Base-by-base conservation (phyloP, 805 yeast genomes). In the Ogataea nonfermentans region DNA sequence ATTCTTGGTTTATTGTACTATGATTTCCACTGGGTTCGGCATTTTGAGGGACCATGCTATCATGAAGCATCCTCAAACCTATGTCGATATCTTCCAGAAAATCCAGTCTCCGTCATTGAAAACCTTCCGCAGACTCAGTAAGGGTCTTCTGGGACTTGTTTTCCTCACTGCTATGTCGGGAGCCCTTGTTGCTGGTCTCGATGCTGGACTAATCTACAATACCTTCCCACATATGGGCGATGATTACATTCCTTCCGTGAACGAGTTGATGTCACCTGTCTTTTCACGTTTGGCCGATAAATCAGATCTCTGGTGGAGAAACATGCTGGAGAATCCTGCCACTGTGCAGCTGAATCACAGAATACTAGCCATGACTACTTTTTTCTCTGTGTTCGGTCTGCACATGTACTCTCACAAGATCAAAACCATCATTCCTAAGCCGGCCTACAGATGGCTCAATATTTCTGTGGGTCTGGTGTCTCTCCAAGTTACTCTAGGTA, bases 151-250 rank as follows among this genome's bases (percentile, higher is more conserved):
- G 22, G 79, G 70, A 2, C 65, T 91, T 37, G 83, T 91, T 1
- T 91, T 89, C 53, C 43, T 83, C 28, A 93, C 99, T 13, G 96
- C 97, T 12, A 84, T 93, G 95, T 78, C 95, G 9, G 99, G 99
- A 46, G 97, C 96, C 11, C 79, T 93, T 73, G 99, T 93, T 31
- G 99, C 99, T 11, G 99, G 99, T 7, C 71, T 93, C 40, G 99
- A 93, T 65, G 99, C 99, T 3, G 99, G 99, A 35, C 70, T 90
- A 63, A 89, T 93, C 50, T 93, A 93, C 65, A 93, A 93, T 63
- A 83, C 95, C 4, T 93, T 89, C 75, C 99, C 99, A 23, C 85
- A 82, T 54, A 93, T 93, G 99, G 98, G 98, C 29, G 87, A 87
- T 35, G 77, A 76, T 28, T 73, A 76, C 66, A 48, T 84, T 26